Conservation (phyloP, 106 monocot genomes). For the Phalaenopsis aphrodite region DNA sequence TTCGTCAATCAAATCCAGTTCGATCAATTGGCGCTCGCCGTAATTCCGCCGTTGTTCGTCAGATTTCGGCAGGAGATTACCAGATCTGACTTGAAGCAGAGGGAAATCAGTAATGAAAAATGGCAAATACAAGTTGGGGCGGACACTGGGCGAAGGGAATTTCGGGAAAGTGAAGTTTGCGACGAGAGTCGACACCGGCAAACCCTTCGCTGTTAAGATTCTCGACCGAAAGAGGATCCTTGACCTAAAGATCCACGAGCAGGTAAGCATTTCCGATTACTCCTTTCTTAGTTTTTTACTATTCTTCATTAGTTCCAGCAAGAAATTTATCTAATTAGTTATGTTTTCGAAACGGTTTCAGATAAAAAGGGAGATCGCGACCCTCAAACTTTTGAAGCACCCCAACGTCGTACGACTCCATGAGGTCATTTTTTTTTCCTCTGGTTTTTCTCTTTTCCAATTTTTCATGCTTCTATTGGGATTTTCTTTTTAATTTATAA, state of each 20-base stretch:
- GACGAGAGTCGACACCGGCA: conserved; percentile 38
- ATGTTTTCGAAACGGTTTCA: not conserved
- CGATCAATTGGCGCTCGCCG: not conserved
- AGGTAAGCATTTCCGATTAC: conserved; percentile 20
- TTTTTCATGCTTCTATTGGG: not conserved
- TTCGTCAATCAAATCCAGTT: no score
- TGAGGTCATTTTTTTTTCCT: conserved; percentile 26
- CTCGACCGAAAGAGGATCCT: conserved; percentile 59
- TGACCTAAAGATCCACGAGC: conserved; percentile 41
- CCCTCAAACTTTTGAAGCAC: conserved; percentile 55
- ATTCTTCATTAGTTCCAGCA: not conserved
- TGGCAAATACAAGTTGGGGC: conserved; percentile 70
- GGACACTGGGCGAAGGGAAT: conserved; percentile 80
- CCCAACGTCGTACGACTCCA: conserved; percentile 60
- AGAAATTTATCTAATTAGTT: not conserved
- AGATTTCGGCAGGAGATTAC: not conserved
- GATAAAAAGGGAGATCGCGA: conserved; percentile 68
- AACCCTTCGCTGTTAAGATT: conserved; percentile 71
- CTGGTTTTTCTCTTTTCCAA: not conserved
- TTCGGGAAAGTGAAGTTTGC: conserved; percentile 89
- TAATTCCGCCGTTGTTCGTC: not conserved
- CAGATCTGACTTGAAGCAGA: not conserved
- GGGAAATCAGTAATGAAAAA: conserved; percentile 23
- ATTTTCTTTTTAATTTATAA: not conserved
- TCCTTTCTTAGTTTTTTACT: no score